Evolutionary conservation across 2,329 filamentous ascomycete genomes (phyloP).

Genomic region (Fusarium ramigenum): DNA sequence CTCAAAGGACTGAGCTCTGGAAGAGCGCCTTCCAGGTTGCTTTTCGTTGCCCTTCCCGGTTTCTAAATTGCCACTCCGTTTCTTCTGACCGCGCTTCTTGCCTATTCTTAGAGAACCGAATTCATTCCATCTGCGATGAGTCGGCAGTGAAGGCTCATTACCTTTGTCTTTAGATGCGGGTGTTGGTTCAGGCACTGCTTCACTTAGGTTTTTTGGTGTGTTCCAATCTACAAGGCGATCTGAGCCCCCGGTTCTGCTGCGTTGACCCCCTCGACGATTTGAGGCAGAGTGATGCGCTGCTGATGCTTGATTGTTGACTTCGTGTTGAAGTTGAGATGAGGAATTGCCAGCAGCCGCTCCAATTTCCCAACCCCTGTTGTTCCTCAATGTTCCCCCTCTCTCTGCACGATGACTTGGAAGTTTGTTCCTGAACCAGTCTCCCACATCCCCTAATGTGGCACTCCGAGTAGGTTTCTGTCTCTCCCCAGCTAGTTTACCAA

Average conservation of each 20-base stretch:
- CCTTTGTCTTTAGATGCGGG: neutral
- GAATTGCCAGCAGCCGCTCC: constrained; percentile 10
- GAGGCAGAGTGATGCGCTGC: constrained; percentile 14
- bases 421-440: constrained; percentile 56
- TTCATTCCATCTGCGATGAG: constrained; percentile 31
- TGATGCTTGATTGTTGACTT: neutral
- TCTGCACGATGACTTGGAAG: constrained; percentile 61
- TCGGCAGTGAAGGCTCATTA: neutral
- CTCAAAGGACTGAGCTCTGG: neutral
- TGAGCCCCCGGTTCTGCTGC: constrained; percentile 39
- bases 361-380: constrained; percentile 43
- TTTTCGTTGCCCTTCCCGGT: neutral
- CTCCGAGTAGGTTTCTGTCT: constrained; percentile 21
- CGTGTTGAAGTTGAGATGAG: neutral
- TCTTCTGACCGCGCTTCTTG: neutral
- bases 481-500: constrained; percentile 54
- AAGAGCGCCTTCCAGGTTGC: neutral
- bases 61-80: neutral
- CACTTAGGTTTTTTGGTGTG: constrained; percentile 44
- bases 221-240: constrained; percentile 50
- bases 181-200: neutral
- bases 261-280: constrained; percentile 23
- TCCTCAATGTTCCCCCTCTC: constrained; percentile 58
- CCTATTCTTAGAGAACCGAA: constrained; percentile 3
- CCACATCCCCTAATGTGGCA: constrained; percentile 38